Conservation (phyloP, 2,329 filamentous ascomycete genomes). For the Epichloe amarillans region DNA sequence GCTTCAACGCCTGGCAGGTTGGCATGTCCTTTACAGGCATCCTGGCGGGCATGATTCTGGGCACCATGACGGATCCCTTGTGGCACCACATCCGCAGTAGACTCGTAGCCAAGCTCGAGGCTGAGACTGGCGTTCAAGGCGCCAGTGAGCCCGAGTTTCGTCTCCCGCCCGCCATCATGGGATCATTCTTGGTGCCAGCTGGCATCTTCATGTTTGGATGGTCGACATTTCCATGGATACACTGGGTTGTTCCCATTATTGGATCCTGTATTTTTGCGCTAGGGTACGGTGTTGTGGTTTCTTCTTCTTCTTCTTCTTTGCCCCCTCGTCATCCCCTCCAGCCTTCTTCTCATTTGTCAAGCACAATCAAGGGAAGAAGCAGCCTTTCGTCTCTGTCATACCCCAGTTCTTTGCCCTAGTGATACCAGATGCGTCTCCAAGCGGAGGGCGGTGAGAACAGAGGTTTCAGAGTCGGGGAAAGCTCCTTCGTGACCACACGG, state of each 20-base stretch:
- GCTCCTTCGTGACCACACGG: background rate
- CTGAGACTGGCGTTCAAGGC: constrained; percentile 36
- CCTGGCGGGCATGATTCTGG: constrained; percentile 52
- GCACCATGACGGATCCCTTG: constrained; percentile 48
- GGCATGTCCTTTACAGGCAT: constrained; percentile 69
- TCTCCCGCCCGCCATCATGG: constrained; percentile 60
- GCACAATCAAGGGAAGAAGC: background rate
- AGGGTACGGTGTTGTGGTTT: constrained; percentile 40
- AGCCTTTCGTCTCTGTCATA: background rate
- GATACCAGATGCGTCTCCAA: background rate
- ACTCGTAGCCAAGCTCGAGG: constrained; percentile 41
- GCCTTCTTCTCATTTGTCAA: background rate
- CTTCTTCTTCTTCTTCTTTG: background rate
- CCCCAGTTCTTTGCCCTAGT: constrained; percentile 2
- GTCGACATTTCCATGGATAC: constrained; percentile 61
- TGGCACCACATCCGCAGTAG: constrained; percentile 48
- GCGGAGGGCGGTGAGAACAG: background rate
- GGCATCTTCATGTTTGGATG: constrained; percentile 84
- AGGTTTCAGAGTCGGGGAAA: background rate
- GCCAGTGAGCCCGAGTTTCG: constrained; percentile 76
- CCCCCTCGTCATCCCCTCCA: background rate
- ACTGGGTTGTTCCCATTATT: constrained; percentile 67
- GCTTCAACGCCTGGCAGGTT: constrained; percentile 64
- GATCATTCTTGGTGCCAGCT: constrained; percentile 64
- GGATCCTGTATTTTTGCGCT: constrained; percentile 57